Base-by-base conservation (phyloP, 345 rosid genomes). In the Pistacia integerrima region DNA sequence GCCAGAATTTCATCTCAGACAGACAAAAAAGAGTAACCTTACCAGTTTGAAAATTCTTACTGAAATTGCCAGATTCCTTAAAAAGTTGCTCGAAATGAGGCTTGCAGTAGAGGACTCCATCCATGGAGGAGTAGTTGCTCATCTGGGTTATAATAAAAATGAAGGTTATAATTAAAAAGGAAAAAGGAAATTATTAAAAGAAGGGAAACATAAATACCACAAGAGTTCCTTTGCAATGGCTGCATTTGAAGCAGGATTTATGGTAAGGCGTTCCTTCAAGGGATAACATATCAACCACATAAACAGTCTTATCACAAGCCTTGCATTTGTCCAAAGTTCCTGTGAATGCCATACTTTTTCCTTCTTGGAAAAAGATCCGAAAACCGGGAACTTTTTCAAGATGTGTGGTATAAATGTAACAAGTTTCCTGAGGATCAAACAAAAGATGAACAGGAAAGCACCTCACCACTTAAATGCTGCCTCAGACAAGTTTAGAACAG, bases 121-220 rank as follows among this genome's bases (percentile, higher is more conserved):
- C 99, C 98, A 97, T 97, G 76, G 97, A 94, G 57, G 97, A 94
- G 84, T 97, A 97, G 88, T 91, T 92, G 88, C 97, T 92, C 96
- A 97, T 97, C 99, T 97, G 78, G 52, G 2, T 25, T 2, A 60
- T 25, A 44, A 41, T 10, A 11, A 17, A 64, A 64, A 16, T 14
- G 10, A 33, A 3, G 1, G 1, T 54, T 54, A 3, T 14, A 13
- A 13, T 9, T 13, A 51, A 33, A 68, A 16, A 9, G 59, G 48
- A 22, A 20, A 56, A 64, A 4, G 12, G 16, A 35, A 36, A 20
- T 52, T 2, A 1, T n/a, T n/a, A 51, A 14, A 10, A 55, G 18
- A 69, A 5, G 44, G 60, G 62, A 57, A 14, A 69, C 33, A 72
- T 3, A 3, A 64, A 51, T 85, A 91, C 94, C 89, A 78, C 86